Evolutionary conservation across 768 basidiomycete species (phyloP), one percentile per base, ranked within the genome.

Genomic region (Phylloporus arenicola): DNA sequence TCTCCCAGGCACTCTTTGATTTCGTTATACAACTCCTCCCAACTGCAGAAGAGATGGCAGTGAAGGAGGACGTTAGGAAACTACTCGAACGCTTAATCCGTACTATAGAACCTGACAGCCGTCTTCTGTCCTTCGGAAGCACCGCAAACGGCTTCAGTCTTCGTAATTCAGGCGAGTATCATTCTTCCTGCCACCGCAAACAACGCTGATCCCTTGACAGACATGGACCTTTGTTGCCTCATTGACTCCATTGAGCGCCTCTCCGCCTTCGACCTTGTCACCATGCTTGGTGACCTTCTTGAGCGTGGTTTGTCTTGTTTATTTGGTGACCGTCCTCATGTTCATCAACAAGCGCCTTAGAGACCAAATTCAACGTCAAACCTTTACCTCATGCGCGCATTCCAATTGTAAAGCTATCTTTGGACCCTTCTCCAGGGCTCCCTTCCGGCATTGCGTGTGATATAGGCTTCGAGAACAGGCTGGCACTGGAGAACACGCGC

Each of bases 211-310:
- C 55, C 34, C 41, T 12, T 24, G 9, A 38, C 62, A 97, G 95
- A 99, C 70, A 98, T 99, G 95, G 95, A 99, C 71, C 74, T 99
- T 30, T 97, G 94, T 67, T 97, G 93, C 70, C 78, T 99, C 65
- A 91, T 96, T 67, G 91, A 95, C 68, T 87, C 89, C 9, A 79
- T 84, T 50, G 84, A 84, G 70, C 88, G 75, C 51, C 82, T 81
- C 56, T 78, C 86, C 30, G 86, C 95, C 12, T 77, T 86, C 37
- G 90, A 97, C 77, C 81, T 98, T 39, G 95, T 99, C 57, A 90
- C 86, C 54, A 87, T 90, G 82, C 80, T 97, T 40, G 93, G 92
- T 40, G 88, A 93, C 70, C 76, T 97, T 51, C 82, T 98, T 20
- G 90, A 95, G 73, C 82, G 90, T 68, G 92, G 95, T 94, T 61